Base-by-base conservation (phyloP, 2,329 filamentous ascomycete species). In the Diaporthe citriasiana region DNA sequence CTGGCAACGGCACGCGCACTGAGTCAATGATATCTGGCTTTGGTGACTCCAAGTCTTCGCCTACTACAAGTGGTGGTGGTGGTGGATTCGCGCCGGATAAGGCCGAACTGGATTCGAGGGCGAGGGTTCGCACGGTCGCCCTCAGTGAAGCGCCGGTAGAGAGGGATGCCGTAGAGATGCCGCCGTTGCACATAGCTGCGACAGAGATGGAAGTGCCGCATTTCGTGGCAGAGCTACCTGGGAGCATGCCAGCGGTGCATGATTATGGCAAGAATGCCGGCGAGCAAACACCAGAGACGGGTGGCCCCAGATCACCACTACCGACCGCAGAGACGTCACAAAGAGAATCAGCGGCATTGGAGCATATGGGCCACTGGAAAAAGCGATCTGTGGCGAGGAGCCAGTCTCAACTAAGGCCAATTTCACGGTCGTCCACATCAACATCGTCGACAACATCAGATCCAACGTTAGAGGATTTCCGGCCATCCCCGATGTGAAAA, bases 221-320 rank as follows among this genome's bases (percentile, higher is more conserved):
- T 17, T 65, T 72, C 17, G 40, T 63, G 8, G 70, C 70, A 9
- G 70, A 72, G 25, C 56, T 72, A 17, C 70, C 70, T 3, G 70
- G 70, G 40, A 72, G 70, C 47, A 55, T 72, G 70, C 70, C 70
- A 10, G 33, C 45, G 33, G 63, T 22, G 19, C 22, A 51, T 4
- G 30, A 51, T 1, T 27, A 30, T 17, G 25, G 2, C 59, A 27
- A 12, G 22, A 50, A n/a, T 19, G 25, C 17, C 30, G 22, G 59
- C 8, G 38, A 38, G 33, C 12, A 25, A 9, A 38, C 8, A 12
- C 22, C 63, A 8, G 13, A 6, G 30, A 38, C 30, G 9, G 45
- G 27, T 38, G 45, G 1, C 4, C 63, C 63, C 22, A 40, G 33
- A 53, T 68, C 63, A 33, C 63, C 63, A 25, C 10, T 68, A 27